phyloP scores from a whole-genome alignment of 305 asterid species.

The Solanum chacoense region DNA sequence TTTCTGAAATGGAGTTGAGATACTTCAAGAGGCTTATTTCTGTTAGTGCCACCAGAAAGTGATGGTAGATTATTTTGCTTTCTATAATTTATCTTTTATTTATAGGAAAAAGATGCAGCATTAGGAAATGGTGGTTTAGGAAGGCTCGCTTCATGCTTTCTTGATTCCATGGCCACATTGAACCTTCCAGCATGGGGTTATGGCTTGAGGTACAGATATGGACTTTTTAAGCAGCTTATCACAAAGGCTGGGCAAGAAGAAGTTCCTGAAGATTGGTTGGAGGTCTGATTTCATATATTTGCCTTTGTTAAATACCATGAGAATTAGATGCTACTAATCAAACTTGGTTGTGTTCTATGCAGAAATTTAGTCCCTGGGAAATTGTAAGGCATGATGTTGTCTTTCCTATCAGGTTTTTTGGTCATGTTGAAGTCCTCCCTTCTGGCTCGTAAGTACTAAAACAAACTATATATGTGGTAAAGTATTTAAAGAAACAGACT shows the following conservation, averaged over 20 bases:
- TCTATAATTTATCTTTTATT: constrained; percentile 7
- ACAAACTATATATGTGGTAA: constrained; percentile 5
- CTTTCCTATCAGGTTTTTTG: constrained; percentile 87
- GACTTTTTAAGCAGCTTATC: constrained; percentile 87
- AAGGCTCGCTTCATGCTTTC: constrained; percentile 98
- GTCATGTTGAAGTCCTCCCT: constrained; percentile 80
- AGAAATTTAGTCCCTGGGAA: constrained; percentile 99
- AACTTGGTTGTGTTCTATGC: constrained; percentile 21
- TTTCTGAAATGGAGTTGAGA: not conserved
- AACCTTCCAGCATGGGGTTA: constrained; percentile 99
- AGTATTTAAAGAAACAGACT: constrained; percentile 4
- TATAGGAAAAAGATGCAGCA: constrained; percentile 97
- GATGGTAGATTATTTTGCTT: not conserved
- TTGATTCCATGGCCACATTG: constrained; percentile 97
- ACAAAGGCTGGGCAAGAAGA: constrained; percentile 89
- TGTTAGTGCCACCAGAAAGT: not conserved
- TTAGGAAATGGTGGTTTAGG: constrained; percentile 99
- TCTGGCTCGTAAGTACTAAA: constrained; percentile 75
- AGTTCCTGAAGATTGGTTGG: constrained; percentile 94
- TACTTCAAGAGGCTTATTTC: not conserved
- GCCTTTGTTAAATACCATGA: not conserved
- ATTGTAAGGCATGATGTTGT: constrained; percentile 86
- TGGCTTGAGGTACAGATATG: constrained; percentile 95
- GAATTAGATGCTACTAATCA: constrained; percentile 4
- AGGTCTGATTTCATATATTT: constrained; percentile 35